Base-by-base conservation (phyloP, 768 basidiomycete species). In the Tulasnella sp. region DNA sequence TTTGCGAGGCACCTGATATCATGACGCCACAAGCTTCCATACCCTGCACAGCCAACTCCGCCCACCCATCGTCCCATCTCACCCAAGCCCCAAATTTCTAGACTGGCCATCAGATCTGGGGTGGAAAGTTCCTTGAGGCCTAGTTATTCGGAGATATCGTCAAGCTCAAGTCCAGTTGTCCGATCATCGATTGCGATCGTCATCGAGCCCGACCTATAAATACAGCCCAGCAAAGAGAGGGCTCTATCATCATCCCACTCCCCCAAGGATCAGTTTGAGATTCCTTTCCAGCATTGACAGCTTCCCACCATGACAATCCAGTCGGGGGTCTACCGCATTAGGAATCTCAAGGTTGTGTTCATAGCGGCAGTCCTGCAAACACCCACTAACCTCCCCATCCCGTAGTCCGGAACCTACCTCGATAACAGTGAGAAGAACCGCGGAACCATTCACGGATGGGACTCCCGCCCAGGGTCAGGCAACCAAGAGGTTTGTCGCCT, bases 391-490 rank as follows among this genome's bases (percentile, higher is more conserved):
- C 15, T 5, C 16, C 15, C 71, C 15, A 5, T 20, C 15, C 20
- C 18, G 37, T 39, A 73, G 71, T 73, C 71, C 26, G 71, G 71
- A 7, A 73, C 71, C 11, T 73, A 73, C 29, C 20, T 73, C 15
- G 71, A 73, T 16, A 48, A 42, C 71, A 73, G 71, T 15, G 46
- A 42, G 40, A 42, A 73, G 39, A 73, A 73, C 26, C 40, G 46
- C 23, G 46, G 42, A 10, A 32, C 35, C 39, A 48, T 73, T 73
- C 71, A 73, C 15, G 71, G 71, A 73, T 73, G 71, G 71, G 71
- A 73, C 13, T 42, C 40, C 13, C 71, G 71, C 42, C 71, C 71
- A 5, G 71, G 46, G 18, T 42, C 40, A 11, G 29, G 29, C 4
- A 73, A 73, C 71, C 71, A 73, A 48, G 40, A 73, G 71, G 71